Percentiles rank a stretch among this genome's conserved stretches.
phyloP scores from a whole-genome alignment of 2,329 filamentous ascomycete species.

The Sporothrix pallida region DNA sequence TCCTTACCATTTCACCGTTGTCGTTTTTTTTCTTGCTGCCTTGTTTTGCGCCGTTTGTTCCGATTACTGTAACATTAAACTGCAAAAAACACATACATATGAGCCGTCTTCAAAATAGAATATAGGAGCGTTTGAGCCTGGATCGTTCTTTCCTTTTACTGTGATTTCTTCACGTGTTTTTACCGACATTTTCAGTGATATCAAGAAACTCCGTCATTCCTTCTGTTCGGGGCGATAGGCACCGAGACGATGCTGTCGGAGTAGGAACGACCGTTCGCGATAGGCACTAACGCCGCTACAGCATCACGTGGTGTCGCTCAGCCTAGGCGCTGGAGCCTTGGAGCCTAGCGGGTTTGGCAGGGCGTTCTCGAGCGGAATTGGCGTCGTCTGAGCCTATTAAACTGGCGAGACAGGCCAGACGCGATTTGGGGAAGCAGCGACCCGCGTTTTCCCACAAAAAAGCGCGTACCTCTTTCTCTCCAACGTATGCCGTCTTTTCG shows the following conservation, averaged over 20 bases:
- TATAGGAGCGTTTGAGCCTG: not conserved
- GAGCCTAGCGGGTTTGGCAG: conserved; percentile 18
- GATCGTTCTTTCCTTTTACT: not conserved
- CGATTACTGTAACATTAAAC: conserved; percentile 27
- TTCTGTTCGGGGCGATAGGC: conserved; percentile 25
- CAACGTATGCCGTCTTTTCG: not conserved
- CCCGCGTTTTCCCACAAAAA: conserved; percentile 30
- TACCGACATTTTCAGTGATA: not conserved
- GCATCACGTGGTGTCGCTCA: conserved; percentile 27
- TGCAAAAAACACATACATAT: not conserved
- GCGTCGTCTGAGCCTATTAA: conserved; percentile 27
- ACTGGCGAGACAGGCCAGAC: conserved; percentile 6
- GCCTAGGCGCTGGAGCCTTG: conserved; percentile 21
- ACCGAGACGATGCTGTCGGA: not conserved
- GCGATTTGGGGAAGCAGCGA: conserved; percentile 25
- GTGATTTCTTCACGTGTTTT: not conserved
- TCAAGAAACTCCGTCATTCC: not conserved
- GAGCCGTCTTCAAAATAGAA: conserved; percentile 14
- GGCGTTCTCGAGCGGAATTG: not conserved
- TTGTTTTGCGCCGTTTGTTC: conserved; percentile 12
- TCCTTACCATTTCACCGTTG: not conserved
- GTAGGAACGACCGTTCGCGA: not conserved
- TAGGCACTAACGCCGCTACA: not conserved
- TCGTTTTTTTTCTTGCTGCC: not conserved
- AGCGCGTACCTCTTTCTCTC: conserved; percentile 28